Conservation (phyloP, 2,329 filamentous ascomycete genomes). For the Colletotrichum sp. region DNA sequence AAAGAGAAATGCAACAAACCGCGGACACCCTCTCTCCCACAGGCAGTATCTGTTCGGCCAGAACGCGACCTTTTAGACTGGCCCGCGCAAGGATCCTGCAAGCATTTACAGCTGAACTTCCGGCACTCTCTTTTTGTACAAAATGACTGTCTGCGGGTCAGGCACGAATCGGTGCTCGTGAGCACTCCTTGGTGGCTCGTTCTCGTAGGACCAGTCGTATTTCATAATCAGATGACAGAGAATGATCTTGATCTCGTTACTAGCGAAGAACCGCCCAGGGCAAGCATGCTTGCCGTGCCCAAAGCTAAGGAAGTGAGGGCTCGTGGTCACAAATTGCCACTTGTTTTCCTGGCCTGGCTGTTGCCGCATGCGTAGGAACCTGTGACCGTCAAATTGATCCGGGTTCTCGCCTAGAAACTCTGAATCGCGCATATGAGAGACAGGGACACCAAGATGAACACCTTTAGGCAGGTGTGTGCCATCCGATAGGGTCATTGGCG, state of each 20-base stretch:
- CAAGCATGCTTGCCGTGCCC: not conserved
- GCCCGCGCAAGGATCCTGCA: not conserved
- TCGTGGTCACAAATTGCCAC: not conserved
- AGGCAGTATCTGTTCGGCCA: fast-evolving
- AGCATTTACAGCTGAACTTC: not conserved
- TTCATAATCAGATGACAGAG: not conserved
- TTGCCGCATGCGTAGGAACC: not conserved
- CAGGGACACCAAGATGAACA: not conserved
- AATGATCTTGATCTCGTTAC: not conserved
- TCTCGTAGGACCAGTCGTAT: not conserved
- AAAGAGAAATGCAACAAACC: not conserved
- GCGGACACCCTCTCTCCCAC: not conserved
- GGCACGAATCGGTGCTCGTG: not conserved
- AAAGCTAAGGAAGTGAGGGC: not conserved
- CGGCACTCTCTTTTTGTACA: not conserved
- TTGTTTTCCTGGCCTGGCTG: not conserved
- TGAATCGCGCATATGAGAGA: not conserved
- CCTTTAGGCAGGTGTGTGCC: not conserved
- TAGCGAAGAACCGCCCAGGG: not conserved
- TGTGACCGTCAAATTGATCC: not conserved
- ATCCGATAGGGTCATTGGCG: not conserved
- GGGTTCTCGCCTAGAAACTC: not conserved
- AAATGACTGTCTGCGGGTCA: not conserved
- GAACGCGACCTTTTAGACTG: not conserved
- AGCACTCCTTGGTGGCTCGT: not conserved